phyloP scores from a whole-genome alignment of 129 eudicot genomes.

The Gnaphalium uliginosum region DNA sequence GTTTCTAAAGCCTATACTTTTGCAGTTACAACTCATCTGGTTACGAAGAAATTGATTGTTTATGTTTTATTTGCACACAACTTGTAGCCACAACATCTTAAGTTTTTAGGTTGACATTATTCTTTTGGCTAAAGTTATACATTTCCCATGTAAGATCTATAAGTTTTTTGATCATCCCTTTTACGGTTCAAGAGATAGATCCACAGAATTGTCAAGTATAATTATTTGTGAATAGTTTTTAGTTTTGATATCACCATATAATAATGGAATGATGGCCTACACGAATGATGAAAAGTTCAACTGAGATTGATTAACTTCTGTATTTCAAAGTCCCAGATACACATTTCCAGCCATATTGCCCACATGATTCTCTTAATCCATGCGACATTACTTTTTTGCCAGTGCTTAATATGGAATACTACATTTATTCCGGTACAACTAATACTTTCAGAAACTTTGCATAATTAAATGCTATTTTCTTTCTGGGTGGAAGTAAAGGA shows the following conservation, averaged over 20 bases:
- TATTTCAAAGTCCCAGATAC: neutral
- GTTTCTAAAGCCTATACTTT: neutral
- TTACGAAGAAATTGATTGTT: no score
- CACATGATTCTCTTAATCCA: constrained; percentile 9
- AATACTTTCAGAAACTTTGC: constrained; percentile 8
- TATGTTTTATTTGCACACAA: neutral
- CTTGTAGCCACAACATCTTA: constrained; percentile 7
- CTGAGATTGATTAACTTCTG: constrained; percentile 9
- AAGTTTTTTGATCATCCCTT: neutral
- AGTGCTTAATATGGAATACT: neutral
- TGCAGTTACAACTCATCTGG: neutral
- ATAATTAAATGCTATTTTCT: constrained; percentile 3
- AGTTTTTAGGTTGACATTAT: neutral
- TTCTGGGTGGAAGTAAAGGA: constrained; percentile 1
- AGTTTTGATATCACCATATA: neutral
- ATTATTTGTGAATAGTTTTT: neutral
- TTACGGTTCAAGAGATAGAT: neutral
- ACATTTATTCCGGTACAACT: constrained; percentile 3
- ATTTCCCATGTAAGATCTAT: neutral
- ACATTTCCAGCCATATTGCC: neutral
- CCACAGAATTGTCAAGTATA: no score
- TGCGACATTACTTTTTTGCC: neutral
- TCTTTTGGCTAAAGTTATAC: neutral
- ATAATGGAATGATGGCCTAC: neutral
- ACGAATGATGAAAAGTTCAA: neutral